Evolutionary conservation across 805 yeast species (phyloP), one percentile per base, ranked within the genome.

Genomic region (Lipomyces oligophaga): DNA sequence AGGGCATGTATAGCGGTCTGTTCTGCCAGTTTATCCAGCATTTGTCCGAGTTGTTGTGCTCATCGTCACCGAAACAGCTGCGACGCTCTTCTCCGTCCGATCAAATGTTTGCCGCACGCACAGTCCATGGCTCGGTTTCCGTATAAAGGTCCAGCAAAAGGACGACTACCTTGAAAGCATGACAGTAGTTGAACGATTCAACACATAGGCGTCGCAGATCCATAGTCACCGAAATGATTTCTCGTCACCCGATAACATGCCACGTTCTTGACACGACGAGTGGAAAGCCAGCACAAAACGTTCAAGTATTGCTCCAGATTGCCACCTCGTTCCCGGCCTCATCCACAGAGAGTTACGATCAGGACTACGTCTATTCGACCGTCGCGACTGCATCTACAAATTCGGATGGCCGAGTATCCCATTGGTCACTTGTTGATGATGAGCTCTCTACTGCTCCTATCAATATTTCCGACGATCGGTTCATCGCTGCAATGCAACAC

Each of bases 241-340:
- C 64, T 7, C 41, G 65, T 39, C 67, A 67, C 56, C 90, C 90
- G 35, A 77, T 88, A 32, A 88, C 96, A 2, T 89, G 97, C 68
- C 97, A 89, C 64, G 77, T 89, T 7, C 71, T 89, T 19, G 96
- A 89, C 60, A 88, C 96, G 5, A 80, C 84, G 7, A 66, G 72
- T 5, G 97, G 97, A 0, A 74, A 71, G 49, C 97, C 97, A 0
- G 96, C 96, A 1, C 62, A 67, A 0, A 74, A 72, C n/a, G 89
- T 89, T n/a, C 67, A 72, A 2, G 85, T 93, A 61, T 80, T 80
- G 24, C 50, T 63, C 20, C 48, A 18, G 21, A 36, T 32, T 33
- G 35, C 66, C 34, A 19, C 30, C 16, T 18, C 37, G 10, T 11
- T 39, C 19, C 19, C 42, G 11, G 18, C 40, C 15, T 8, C 41